Evolutionary conservation across 352 stramenopile genomes (phyloP), one percentile per base, ranked within the genome.

Genomic region (Poterioochromonas sp.): DNA sequence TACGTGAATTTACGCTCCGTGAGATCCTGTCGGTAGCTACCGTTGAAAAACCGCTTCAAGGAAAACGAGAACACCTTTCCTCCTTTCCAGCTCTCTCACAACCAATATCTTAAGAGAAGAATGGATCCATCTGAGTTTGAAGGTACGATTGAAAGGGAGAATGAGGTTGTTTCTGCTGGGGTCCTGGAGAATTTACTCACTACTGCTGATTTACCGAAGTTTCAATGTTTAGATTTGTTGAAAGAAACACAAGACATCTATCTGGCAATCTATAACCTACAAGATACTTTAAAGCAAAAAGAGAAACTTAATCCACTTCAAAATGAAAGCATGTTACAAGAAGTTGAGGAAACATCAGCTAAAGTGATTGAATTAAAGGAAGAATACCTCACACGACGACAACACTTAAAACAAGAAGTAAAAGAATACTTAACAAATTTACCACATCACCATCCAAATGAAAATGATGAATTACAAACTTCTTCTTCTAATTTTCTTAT

Each of bases 61-160:
- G n/a, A n/a, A n/a, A n/a, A n/a, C n/a, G n/a, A n/a, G n/a, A n/a
- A n/a, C n/a, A n/a, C n/a, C n/a, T n/a, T n/a, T n/a, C n/a, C n/a
- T n/a, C n/a, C n/a, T n/a, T n/a, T n/a, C n/a, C n/a, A n/a, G n/a
- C n/a, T n/a, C n/a, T n/a, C n/a, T n/a, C n/a, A n/a, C n/a, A n/a
- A n/a, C n/a, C n/a, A n/a, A n/a, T n/a, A n/a, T n/a, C n/a, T n/a
- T n/a, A n/a, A n/a, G n/a, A n/a, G n/a, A 15, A 26, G 26, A 58
- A 71, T 71, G 62, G 62, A 71, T 71, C 62, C 62, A 71, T 71
- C 62, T 35, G 62, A 71, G 32, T 71, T 71, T 71, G 62, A 71
- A 71, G 39, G 39, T 12, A 71, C 62, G 34, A 29, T 71, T 26
- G 62, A 71, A n/a, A 8, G 39, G 8, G 5, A 41, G 20, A 29